Evolutionary conservation across 257 asterid species (phyloP).

Genomic region (Solanum piurae): DNA sequence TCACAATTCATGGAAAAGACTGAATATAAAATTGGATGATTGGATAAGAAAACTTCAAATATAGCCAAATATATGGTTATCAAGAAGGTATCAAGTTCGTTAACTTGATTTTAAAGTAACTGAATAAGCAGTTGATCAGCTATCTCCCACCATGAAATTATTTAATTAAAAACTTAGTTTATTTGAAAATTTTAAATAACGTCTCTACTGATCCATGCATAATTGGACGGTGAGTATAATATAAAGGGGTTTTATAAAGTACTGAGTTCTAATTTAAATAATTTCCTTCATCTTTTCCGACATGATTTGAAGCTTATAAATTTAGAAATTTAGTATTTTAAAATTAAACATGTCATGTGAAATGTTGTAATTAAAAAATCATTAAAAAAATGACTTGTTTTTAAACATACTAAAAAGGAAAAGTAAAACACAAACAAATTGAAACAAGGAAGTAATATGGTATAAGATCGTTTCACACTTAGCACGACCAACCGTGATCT

Average conservation of each 20-base stretch:
- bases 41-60: not conserved
- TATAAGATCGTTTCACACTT: not conserved
- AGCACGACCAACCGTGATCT: not conserved
- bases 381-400: too few relatives aligned
- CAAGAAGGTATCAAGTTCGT: not conserved
- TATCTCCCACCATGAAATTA: not conserved
- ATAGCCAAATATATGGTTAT: not conserved
- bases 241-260: not conserved
- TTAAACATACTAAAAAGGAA: accelerated
- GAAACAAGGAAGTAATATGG: not conserved
- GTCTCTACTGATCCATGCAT: not conserved
- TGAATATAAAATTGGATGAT: not conserved
- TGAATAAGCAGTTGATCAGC: constrained; percentile 2
- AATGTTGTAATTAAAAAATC: too few relatives aligned
- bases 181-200: not conserved
- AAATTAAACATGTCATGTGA: not conserved
- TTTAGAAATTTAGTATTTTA: accelerated
- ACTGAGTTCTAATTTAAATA: too few relatives aligned
- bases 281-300: too few relatives aligned
- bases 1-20: not conserved
- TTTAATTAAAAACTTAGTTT: not conserved
- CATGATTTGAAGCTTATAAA: not conserved
- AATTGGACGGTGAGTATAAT: not conserved
- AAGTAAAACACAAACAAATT: too few relatives aligned
- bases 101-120: not conserved